Percentiles rank a stretch among this genome's conserved stretches.
Evolutionary conservation across 2,329 filamentous ascomycete species (phyloP).

Genomic region (Scopulariopsis brevicaulis): DNA sequence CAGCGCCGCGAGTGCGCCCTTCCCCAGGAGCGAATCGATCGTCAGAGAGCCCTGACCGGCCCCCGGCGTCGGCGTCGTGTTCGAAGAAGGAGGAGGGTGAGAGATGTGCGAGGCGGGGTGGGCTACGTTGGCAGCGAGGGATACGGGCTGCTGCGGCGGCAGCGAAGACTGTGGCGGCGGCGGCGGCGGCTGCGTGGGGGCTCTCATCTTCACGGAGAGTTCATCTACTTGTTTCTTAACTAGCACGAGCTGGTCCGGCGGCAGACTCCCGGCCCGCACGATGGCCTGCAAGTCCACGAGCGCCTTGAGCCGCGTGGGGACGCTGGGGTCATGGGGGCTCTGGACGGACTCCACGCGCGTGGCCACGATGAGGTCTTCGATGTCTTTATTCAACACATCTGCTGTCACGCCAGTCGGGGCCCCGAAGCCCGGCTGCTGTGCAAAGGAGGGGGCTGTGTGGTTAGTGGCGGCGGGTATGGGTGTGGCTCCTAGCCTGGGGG

Average conservation of each 20-base stretch:
- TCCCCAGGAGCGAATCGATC: slow-evolving; percentile 46
- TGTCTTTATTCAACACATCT: slow-evolving; percentile 71
- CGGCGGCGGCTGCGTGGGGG: slow-evolving; percentile 25
- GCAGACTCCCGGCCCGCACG: slow-evolving; percentile 66
- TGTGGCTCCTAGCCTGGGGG: neutral
- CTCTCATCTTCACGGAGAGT: slow-evolving; percentile 55
- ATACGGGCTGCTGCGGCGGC: slow-evolving; percentile 1
- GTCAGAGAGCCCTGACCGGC: slow-evolving; percentile 21
- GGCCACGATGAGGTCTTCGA: slow-evolving; percentile 64
- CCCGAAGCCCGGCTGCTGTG: slow-evolving; percentile 1
- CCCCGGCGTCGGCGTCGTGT: slow-evolving; percentile 15
- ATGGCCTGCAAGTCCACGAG: slow-evolving; percentile 69
- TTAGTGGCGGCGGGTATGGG: neutral
- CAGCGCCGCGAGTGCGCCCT: slow-evolving; percentile 47
- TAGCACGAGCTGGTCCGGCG: slow-evolving; percentile 69
- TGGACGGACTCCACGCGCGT: slow-evolving; percentile 64
- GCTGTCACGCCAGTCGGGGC: slow-evolving; percentile 40
- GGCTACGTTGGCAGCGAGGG: slow-evolving; percentile 2
- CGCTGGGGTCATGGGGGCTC: slow-evolving; percentile 63
- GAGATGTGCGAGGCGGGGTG: neutral
- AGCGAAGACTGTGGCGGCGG: slow-evolving; percentile 2
- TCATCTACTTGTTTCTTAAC: slow-evolving; percentile 78
- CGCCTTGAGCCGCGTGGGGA: slow-evolving; percentile 72
- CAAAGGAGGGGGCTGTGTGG: neutral
- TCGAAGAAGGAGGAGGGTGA: slow-evolving; percentile 9